Conservation (phyloP, 2,329 filamentous ascomycete species). For the Ophiocordyceps polyrhachis-furcata region DNA sequence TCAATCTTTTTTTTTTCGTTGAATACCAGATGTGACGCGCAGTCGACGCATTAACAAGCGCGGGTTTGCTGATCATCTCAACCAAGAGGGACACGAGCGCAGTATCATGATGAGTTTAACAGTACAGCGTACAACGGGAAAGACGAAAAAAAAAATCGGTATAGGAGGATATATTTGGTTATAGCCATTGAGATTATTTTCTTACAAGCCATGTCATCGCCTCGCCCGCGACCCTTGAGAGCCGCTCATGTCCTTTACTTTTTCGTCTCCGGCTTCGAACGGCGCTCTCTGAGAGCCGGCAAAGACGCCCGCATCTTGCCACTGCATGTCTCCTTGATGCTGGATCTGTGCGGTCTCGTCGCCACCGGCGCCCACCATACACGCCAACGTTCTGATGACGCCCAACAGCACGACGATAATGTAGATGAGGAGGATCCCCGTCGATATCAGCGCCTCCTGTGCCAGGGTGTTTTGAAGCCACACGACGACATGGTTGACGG, state of each 20-base stretch:
- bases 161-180: no score
- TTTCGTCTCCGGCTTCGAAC: neutral
- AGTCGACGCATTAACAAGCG: neutral
- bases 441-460: constrained; percentile 65
- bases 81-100: no score
- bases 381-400: constrained; percentile 42
- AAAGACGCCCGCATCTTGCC: neutral
- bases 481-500: constrained; percentile 49
- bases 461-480: constrained; percentile 50
- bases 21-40: neutral
- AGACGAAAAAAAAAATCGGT: no score
- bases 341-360: neutral
- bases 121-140: no score
- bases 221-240: neutral
- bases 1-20: neutral
- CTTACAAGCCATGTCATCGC: neutral
- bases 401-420: constrained; percentile 60
- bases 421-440: constrained; percentile 57
- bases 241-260: neutral
- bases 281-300: neutral
- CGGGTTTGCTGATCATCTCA: no score
- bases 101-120: no score
- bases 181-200: no score
- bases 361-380: constrained; percentile 38
- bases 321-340: neutral